Base-by-base conservation (phyloP, 1,284 basidiomycete genomes). In the Leccinum cinnamomeum region DNA sequence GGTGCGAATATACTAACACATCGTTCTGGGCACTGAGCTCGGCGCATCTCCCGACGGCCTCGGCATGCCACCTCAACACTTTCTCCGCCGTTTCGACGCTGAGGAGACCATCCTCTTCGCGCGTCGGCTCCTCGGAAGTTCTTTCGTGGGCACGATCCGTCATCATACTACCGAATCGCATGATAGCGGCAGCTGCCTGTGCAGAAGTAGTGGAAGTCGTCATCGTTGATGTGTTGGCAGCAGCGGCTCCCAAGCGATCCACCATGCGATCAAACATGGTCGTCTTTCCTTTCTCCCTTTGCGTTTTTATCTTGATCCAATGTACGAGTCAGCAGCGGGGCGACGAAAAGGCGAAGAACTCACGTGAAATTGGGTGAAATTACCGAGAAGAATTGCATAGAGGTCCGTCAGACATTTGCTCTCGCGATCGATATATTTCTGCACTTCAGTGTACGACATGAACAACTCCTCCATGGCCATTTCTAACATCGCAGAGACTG, bases 401-500 rank as follows among this genome's bases (percentile, higher is more conserved):
- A 98, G 82, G 59, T 92, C 88, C 0, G 89, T 87, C 56, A 99
- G 76, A 72, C 90, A 95, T 75, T 90, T 93, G 69, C 87, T 92
- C 79, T 99, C 97, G 39, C 88, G 86, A 71, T 99, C 97, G 5
- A 99, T 82, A 73, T 99, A 99, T 63, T 95, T 84, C 61, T 88
- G 88, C 2, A 93, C 94, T 76, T 97, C 96, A 5, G 91, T 91
- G 75, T 97, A 98, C 2, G 94, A 94, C 25, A 96, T 88, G 68
- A 99, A 99, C 16, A 99, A 84, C 74, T 99, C 97, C 67, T 98
- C 97, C 84, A 98, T 90, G 1, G 94, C 91, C 35, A 89, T 90
- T 75, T 99, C 97, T 12, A 99, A 82, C 92, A 98, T 95, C 0
- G 86, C 83, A 30, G 88, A 87, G 18, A 97, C 81, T 16, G 86